phyloP scores from a whole-genome alignment of 768 basidiomycete genomes.

The Cytidiella melzeri region DNA sequence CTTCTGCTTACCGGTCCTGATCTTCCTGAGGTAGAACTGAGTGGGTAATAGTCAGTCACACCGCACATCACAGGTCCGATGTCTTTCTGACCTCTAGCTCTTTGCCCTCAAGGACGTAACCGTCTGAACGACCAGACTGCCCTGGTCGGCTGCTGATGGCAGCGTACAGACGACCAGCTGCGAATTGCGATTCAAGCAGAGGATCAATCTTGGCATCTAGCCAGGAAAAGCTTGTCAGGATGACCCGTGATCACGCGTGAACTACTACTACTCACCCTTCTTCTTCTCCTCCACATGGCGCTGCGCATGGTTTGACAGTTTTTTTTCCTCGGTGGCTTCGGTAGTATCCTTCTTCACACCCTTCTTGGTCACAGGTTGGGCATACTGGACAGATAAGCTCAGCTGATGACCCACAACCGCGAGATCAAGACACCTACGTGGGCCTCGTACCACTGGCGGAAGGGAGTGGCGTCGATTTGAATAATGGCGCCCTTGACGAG shows the following conservation, averaged over 20 bases:
- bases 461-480: constrained; percentile 96
- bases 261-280: constrained; percentile 57
- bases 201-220: constrained; percentile 87
- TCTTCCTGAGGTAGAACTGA: constrained; percentile 92
- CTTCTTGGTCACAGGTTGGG: constrained; percentile 90
- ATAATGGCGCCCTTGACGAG: constrained; percentile 96
- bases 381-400: constrained; percentile 58
- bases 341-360: constrained; percentile 57
- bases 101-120: constrained; percentile 96
- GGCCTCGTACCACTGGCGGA: constrained; percentile 99
- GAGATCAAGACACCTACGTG: constrained; percentile 58
- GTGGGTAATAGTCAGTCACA: constrained; percentile 17
- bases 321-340: constrained; percentile 58
- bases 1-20: constrained; percentile 93
- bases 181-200: constrained; percentile 84
- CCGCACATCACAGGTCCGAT: background rate
- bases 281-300: constrained; percentile 85
- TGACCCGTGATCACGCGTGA: background rate
- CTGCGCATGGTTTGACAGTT: constrained; percentile 87
- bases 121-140: constrained; percentile 93
- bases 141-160: constrained; percentile 92
- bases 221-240: constrained; percentile 6
- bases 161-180: constrained; percentile 94
- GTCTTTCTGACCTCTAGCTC: constrained; percentile 81
- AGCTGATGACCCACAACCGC: background rate